Percentiles rank a stretch among this genome's conserved stretches.
Evolutionary conservation across 2,329 filamentous ascomycete species (phyloP).

Genomic region (Alternaria tenuissima): DNA sequence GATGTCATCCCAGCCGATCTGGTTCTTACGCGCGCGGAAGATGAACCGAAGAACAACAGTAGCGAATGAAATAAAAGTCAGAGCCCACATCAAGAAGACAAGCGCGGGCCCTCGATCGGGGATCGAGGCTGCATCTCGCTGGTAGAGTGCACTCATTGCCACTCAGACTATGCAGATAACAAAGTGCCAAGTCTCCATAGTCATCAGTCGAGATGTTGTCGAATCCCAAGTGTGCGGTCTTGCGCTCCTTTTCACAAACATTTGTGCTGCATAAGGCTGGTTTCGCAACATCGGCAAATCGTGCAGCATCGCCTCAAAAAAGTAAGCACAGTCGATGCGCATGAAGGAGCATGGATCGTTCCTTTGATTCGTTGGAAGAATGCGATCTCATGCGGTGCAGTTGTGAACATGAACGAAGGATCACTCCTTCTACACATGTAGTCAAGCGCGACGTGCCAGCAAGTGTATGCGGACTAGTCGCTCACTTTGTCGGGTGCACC

Average conservation of each 20-base stretch:
- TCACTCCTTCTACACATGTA: background rate
- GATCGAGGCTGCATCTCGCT: background rate
- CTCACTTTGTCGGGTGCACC: background rate
- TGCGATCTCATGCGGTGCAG: background rate
- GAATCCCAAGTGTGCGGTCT: background rate
- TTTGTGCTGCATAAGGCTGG: background rate
- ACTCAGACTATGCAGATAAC: background rate
- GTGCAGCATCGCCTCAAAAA: background rate
- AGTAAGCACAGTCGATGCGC: background rate
- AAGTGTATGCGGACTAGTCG: background rate
- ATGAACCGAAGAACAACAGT: background rate
- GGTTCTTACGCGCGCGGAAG: background rate
- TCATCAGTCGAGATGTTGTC: background rate
- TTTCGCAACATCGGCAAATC: background rate
- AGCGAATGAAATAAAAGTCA: background rate
- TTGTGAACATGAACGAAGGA: background rate
- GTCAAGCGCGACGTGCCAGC: background rate
- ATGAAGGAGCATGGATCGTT: background rate
- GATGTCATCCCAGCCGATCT: background rate
- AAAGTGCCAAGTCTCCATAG: background rate
- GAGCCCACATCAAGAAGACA: background rate
- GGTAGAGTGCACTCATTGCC: background rate
- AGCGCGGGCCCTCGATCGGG: background rate
- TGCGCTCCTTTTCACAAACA: background rate
- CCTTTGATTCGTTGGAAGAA: background rate